Percentiles rank a stretch among this genome's conserved stretches.
Evolutionary conservation across 345 rosid genomes (phyloP).

Genomic region (Hibiscus mutabilis): DNA sequence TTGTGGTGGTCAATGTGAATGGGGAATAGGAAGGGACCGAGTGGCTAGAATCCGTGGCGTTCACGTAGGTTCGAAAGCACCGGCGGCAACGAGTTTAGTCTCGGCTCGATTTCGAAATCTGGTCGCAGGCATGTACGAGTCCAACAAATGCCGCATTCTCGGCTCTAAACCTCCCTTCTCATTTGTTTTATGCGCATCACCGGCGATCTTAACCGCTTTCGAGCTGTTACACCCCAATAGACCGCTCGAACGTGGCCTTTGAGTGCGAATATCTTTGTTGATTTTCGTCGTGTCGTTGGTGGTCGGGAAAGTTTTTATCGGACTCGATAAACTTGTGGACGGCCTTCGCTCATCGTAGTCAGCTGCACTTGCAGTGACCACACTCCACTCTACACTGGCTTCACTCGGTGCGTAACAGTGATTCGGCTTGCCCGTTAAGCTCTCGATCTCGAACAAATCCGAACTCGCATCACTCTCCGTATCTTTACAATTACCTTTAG

Average conservation of each 20-base stretch:
- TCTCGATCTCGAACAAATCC: constrained; percentile 85
- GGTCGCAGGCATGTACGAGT: constrained; percentile 20
- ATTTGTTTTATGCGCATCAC: constrained; percentile 38
- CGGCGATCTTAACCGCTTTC: constrained; percentile 55
- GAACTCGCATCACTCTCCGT: constrained; percentile 70
- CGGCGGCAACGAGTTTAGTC: constrained; percentile 19
- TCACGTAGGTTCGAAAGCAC: constrained; percentile 25
- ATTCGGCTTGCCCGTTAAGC: constrained; percentile 51
- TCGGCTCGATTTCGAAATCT: constrained; percentile 36
- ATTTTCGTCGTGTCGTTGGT: constrained; percentile 16
- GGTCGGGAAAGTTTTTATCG: constrained; percentile 17
- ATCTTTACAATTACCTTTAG: constrained; percentile 27
- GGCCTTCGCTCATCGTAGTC: constrained; percentile 48
- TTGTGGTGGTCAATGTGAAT: constrained; percentile 27
- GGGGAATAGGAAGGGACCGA: constrained; percentile 28
- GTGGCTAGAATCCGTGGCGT: constrained; percentile 22
- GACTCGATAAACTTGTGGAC: too few relatives aligned
- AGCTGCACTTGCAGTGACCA: constrained; percentile 74
- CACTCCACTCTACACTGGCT: constrained; percentile 86
- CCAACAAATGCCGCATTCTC: constrained; percentile 15
- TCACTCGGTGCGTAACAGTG: constrained; percentile 80
- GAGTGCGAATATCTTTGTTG: not conserved
- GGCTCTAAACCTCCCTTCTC: constrained; percentile 25
- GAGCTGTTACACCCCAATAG: constrained; percentile 67
- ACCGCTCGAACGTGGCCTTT: constrained; percentile 30